Evolutionary conservation across 345 rosid genomes (phyloP), one percentile per base, ranked within the genome.

Genomic region (Salix dunnii): DNA sequence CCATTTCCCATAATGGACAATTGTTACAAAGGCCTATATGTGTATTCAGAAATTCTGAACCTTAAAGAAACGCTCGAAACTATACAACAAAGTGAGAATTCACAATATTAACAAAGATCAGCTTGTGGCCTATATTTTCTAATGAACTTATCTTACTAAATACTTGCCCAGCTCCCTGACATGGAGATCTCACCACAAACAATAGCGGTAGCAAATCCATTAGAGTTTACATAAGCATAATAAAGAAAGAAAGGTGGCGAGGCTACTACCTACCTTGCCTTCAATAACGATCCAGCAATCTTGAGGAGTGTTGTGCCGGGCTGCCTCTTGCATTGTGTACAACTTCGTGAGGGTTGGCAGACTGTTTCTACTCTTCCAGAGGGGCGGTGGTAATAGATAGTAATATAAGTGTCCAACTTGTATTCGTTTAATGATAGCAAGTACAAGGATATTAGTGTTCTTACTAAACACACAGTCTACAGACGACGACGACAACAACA

Each of bases 201-300:
- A 27, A 53, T 53, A 53, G 60, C 4, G 60, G 60, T 53, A 21
- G 12, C 60, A 21, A 53, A 53, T 53, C 23, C 25, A 53, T 0
- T 51, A 51, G 21, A 51, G 9, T 51, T 51, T 51, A 20, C 0
- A 8, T 51, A 18, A 51, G 25, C 11, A 23, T 25, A 28, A 72
- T 72, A 21, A 14, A 48, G 36, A 35, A 35, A 35, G 36, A 35
- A 30, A 68, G 38, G 42, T 20, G 53, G 68, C 17, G 17, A 35
- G 63, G 40, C 43, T 20, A 35, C 71, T 16, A 20, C 4, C 28
- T 67, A 88, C 99, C 93, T 91, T 93, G 87, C 93, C 94, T 69
- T 96, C 96, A 72, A 96, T 80, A 66, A 96, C 91, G 80, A 93
- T 49, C 99, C 99, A 96, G 85, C 97, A 96, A 78, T 91, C 99